Percentiles rank a stretch among this genome's conserved stretches.
Conservation (phyloP, 1,284 basidiomycete species). For the Trichosporon inkin region DNA sequence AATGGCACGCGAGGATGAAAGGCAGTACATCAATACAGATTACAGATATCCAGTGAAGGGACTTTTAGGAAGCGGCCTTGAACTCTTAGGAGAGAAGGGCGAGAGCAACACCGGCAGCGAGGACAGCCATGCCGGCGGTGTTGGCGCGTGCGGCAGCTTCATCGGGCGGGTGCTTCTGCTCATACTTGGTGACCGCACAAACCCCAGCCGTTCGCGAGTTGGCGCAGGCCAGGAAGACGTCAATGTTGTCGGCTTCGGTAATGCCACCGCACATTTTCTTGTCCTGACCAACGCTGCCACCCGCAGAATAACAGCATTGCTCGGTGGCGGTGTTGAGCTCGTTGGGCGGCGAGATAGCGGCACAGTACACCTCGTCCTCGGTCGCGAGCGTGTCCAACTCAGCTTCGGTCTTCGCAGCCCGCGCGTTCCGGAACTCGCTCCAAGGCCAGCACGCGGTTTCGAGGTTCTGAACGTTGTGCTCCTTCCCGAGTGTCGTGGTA, state of each 20-base stretch:
- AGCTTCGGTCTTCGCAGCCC: background rate
- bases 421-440: background rate
- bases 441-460: slow-evolving; percentile 1
- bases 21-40: slow-evolving; percentile 1
- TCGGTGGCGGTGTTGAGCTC: slow-evolving; percentile 1
- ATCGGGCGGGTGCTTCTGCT: background rate
- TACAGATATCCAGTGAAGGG: background rate
- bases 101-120: background rate
- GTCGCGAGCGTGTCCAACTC: background rate
- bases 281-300: background rate
- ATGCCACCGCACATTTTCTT: background rate
- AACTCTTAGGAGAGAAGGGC: background rate
- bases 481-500: background rate
- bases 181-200: background rate
- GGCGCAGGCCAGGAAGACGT: slow-evolving; percentile 3
- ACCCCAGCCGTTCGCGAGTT: background rate
- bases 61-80: background rate
- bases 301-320: slow-evolving; percentile 1
- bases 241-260: slow-evolving; percentile 4
- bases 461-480: background rate
- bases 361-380: slow-evolving; percentile 2
- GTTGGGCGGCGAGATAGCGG: background rate
- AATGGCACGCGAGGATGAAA: background rate
- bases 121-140: background rate
- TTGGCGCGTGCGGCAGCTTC: background rate